phyloP scores from a whole-genome alignment of 345 rosid species.

The Hibiscus trionum region DNA sequence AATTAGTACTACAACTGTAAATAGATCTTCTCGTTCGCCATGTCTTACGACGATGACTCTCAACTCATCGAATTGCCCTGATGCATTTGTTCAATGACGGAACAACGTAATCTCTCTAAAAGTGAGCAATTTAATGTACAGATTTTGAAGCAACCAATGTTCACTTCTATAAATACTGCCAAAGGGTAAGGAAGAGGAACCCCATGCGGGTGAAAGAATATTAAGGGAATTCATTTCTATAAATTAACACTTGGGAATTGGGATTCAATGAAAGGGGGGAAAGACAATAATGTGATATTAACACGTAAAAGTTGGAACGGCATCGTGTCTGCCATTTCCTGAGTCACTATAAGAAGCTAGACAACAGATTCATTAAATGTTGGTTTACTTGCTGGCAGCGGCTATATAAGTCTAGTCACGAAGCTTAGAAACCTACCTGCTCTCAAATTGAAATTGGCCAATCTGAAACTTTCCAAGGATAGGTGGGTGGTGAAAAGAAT shows the following conservation, averaged over 20 bases:
- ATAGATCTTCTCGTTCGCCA: too few relatives aligned
- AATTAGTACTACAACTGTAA: too few relatives aligned
- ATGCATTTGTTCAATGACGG: too few relatives aligned
- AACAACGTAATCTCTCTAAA: too few relatives aligned
- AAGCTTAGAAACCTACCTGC: not conserved
- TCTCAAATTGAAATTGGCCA: not conserved
- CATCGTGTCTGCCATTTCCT: not conserved
- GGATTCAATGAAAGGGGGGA: not conserved
- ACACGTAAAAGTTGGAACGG: conserved; percentile 11
- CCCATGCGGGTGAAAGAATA: not conserved
- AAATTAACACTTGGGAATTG: not conserved
- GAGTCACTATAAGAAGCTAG: conserved; percentile 9
- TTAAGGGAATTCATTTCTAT: not conserved
- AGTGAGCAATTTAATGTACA: too few relatives aligned
- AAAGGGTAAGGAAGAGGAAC: not conserved
- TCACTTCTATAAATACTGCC: too few relatives aligned
- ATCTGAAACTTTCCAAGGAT: conserved; percentile 2
- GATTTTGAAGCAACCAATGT: too few relatives aligned
- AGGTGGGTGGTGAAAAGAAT: conserved; percentile 10
- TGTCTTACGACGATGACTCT: too few relatives aligned
- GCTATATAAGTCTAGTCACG: not conserved
- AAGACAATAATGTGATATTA: conserved; percentile 5
- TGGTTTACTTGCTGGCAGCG: not conserved
- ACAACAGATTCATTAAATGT: conserved; percentile 7
- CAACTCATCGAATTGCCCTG: too few relatives aligned